Base-by-base conservation (phyloP, 148 eudicot genomes). In the Rhododendron williamsianum region DNA sequence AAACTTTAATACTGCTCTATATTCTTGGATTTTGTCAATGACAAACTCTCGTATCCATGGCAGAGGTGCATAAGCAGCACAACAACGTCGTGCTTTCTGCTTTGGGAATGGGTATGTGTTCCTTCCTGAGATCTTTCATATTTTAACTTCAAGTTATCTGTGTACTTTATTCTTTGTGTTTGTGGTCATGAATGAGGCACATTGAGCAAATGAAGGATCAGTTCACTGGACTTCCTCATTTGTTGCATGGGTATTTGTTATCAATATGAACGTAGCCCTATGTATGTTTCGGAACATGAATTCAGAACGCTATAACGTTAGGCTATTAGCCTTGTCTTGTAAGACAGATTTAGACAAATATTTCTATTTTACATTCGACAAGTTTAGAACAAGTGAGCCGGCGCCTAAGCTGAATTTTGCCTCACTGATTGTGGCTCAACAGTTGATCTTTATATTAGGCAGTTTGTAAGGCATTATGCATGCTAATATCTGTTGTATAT, bases 41-140 rank as follows among this genome's bases (percentile, higher is more conserved):
- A 81, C 76, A 30, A 65, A 23, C 76, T 82, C 76, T 82, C 6
- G 0, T 18, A 25, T 77, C n/a, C 13, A 9, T 35, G 82, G 87
- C 91, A 91, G 92, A 91, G 88, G 86, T 87, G 86, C 85, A 82
- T 90, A 91, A 90, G 85, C 91, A 91, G 86, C 87, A 91, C 51
- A 82, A 90, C 58, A 81, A 86, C 9, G 87, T 91, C 35, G 90
- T 90, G 88, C 91, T 91, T 35, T 91, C 93, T 67, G 93, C 93
- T n/a, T 76, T 91, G 35, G 93, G 93, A 73, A 91, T 87, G 91
- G 91, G 91, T 91, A 88, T 82, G 63, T 51, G 25, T 15, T 83
- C 84, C 84, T 41, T 58, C 52, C n/a, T 41, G 9, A 19, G 71
- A 52, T 56, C 67, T 54, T 81, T 23, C 35, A 58, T 36, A 58